Evolutionary conservation across 1,284 basidiomycete genomes (phyloP).

Genomic region (Trichosporon sp.): DNA sequence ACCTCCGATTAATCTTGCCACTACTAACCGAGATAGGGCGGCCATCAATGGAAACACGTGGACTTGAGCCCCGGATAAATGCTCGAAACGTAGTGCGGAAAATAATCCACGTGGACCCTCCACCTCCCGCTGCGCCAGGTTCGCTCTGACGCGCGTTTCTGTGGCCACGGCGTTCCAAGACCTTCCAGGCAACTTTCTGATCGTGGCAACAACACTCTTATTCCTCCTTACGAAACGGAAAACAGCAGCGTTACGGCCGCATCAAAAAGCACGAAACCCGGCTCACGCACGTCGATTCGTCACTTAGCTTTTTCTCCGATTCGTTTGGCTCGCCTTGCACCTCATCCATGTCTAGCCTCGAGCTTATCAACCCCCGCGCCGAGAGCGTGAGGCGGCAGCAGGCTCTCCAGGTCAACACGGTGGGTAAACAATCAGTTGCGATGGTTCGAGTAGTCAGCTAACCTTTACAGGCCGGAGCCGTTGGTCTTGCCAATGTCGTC

Average conservation of each 20-base stretch:
- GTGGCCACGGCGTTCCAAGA: constrained; percentile 11
- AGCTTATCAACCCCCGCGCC: constrained; percentile 90
- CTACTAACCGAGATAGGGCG: background rate
- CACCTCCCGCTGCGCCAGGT: background rate
- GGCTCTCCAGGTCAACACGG: constrained; percentile 75
- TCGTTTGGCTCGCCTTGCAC: background rate
- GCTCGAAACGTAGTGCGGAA: background rate
- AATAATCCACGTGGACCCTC: background rate
- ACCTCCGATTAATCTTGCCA: background rate
- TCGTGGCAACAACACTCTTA: constrained; percentile 1
- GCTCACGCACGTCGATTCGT: background rate
- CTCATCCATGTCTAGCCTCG: constrained; percentile 55
- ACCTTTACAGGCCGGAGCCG: constrained; percentile 60
- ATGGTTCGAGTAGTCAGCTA: constrained; percentile 8
- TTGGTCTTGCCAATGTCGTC: constrained; percentile 95
- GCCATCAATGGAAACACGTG: background rate
- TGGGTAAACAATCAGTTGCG: constrained; percentile 24
- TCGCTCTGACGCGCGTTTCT: constrained; percentile 4
- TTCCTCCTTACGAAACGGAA: background rate
- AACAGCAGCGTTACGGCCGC: background rate
- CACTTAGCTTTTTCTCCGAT: background rate
- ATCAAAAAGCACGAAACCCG: background rate
- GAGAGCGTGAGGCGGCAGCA: constrained; percentile 90
- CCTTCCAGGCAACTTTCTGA: constrained; percentile 7
- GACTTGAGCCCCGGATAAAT: background rate